Base-by-base conservation (phyloP, 208 protist species). In the Leishmania braziliensis region DNA sequence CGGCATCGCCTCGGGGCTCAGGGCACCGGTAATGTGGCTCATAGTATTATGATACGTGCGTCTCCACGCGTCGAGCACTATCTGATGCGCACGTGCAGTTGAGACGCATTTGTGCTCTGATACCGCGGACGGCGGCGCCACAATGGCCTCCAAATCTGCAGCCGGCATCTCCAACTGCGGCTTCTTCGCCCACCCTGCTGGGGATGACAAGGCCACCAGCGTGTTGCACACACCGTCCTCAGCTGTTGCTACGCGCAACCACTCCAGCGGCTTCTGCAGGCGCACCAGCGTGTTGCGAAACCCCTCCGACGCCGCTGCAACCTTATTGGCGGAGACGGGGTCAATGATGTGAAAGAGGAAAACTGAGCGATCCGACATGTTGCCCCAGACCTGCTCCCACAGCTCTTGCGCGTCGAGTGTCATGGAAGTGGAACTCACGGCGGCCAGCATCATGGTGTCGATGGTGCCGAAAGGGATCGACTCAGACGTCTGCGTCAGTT, bases 351-450 rank as follows among this genome's bases (percentile, higher is more conserved):
- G 46, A 46, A 86, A 72, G 33, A 78, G 56, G 36, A 86, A 82
- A 33, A 82, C 82, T 14, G 78, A 74, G 77, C 54, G 65, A n/a
- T 86, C 82, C 23, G 82, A 79, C 82, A 86, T 70, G 74, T 72
- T 86, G 60, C 82, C 82, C 82, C 82, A 86, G 51, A 66, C 77
- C 56, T 82, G 20, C 63, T 77, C 48, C 82, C 77, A 82, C 78
- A 86, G 56, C 78, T 86, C 39, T n/a, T 29, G 76, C 43, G 81
- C 58, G 39, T 60, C 60, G 0, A 58, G 18, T 10, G 23, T 66
- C 23, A 56, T 18, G 58, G 58, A 39, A 51, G 62, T 56, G 9
- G 75, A 79, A 62, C 43, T 79, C 36, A 26, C 48, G 29, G 69
- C 77, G 26, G 77, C 60, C 6, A 72, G 58, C 76, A 77, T 70